phyloP scores from a whole-genome alignment of 1,139 yeast species.

The Geotrichum carabidarum region DNA sequence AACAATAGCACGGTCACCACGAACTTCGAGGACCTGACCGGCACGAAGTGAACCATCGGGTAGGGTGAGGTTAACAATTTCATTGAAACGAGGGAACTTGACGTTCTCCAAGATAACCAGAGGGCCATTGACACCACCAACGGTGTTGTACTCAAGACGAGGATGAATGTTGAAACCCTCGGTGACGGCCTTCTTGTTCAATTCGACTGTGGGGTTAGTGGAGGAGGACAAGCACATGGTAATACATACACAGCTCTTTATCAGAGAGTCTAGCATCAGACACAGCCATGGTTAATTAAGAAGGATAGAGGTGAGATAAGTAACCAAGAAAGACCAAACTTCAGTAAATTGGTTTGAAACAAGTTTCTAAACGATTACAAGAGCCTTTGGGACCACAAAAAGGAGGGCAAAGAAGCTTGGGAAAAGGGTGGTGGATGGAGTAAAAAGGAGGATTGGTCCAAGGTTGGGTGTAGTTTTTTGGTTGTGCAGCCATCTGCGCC shows the following conservation, averaged over 20 bases:
- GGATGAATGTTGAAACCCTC: slow-evolving; percentile 89
- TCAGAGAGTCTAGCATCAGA: slow-evolving; percentile 27
- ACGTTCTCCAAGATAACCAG: slow-evolving; percentile 93
- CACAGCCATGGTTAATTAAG: slow-evolving; percentile 21
- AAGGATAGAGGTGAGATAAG: background rate
- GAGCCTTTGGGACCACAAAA: background rate
- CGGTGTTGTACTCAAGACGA: slow-evolving; percentile 88
- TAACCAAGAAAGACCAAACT: background rate
- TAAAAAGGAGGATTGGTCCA: slow-evolving; percentile 5
- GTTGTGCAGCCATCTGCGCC: slow-evolving; percentile 8
- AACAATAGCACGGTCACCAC: slow-evolving; percentile 94
- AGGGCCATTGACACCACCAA: slow-evolving; percentile 97
- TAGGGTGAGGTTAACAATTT: slow-evolving; percentile 89
- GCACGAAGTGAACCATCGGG: slow-evolving; percentile 94
- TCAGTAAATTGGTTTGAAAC: background rate
- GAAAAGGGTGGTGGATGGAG: background rate
- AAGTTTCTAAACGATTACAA: too few relatives aligned
- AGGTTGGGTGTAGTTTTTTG: slow-evolving; percentile 3
- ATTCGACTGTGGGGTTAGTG: slow-evolving; percentile 45
- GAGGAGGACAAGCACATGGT: background rate
- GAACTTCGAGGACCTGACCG: slow-evolving; percentile 96
- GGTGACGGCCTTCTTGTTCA: slow-evolving; percentile 87
- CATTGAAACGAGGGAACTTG: slow-evolving; percentile 92
- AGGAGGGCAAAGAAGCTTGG: background rate
- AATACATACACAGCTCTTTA: slow-evolving; percentile 26